phyloP scores from a whole-genome alignment of 257 asterid genomes.

The Lycium barbarum region DNA sequence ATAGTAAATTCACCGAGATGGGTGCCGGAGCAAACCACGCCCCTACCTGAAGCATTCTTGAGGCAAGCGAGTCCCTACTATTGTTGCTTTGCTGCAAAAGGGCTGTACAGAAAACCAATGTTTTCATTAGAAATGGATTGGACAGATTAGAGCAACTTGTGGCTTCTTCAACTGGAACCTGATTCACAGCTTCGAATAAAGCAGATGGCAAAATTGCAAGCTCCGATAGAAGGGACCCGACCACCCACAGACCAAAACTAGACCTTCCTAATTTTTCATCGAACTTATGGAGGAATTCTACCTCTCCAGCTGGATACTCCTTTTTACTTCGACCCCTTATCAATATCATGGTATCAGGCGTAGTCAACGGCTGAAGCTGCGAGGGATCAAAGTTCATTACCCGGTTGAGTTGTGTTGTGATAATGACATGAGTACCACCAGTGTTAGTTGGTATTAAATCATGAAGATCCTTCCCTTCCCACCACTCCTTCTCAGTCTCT shows the following conservation, averaged over 20 bases:
- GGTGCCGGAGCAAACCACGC: slow-evolving; percentile 90
- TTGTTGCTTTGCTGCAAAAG: slow-evolving; percentile 56
- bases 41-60: slow-evolving; percentile 77
- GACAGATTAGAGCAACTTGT: slow-evolving; percentile 41
- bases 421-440: slow-evolving; percentile 82
- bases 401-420: slow-evolving; percentile 67
- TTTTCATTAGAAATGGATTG: slow-evolving; percentile 66
- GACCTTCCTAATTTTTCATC: slow-evolving; percentile 71
- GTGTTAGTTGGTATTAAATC: slow-evolving; percentile 83
- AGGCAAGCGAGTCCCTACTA: slow-evolving; percentile 48
- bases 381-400: slow-evolving; percentile 72
- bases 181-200: slow-evolving; percentile 68
- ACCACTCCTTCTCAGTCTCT: slow-evolving; percentile 88
- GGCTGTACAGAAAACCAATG: slow-evolving; percentile 52
- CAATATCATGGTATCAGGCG: slow-evolving; percentile 64
- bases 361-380: slow-evolving; percentile 68
- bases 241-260: slow-evolving; percentile 68
- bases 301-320: slow-evolving; percentile 61
- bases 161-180: slow-evolving; percentile 53
- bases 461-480: slow-evolving; percentile 90
- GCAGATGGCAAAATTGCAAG: slow-evolving; percentile 65
- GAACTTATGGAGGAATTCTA: slow-evolving; percentile 62
- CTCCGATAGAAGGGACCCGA: slow-evolving; percentile 75
- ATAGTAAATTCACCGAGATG: slow-evolving; percentile 58
- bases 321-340: slow-evolving; percentile 68